Evolutionary conservation across 495 filamentous ascomycete genomes (phyloP).

Genomic region (Xylaria scruposa): DNA sequence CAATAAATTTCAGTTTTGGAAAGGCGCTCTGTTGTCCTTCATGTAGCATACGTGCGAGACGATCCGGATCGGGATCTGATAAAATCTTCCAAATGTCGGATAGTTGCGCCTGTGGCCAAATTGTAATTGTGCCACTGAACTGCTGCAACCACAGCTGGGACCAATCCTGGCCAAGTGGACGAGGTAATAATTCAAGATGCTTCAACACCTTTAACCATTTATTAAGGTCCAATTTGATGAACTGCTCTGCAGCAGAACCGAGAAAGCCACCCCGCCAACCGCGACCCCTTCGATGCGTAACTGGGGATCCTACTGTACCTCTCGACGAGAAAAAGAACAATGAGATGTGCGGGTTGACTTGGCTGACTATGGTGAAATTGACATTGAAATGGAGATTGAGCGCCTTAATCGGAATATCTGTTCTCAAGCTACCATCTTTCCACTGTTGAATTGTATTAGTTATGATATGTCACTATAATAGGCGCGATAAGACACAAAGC

Average conservation of each 20-base stretch:
- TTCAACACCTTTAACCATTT: constrained; percentile 96
- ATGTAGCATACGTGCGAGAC: constrained; percentile 85
- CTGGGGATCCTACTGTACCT: constrained; percentile 87
- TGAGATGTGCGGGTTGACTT: constrained; percentile 98
- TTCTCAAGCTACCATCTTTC: constrained; percentile 94
- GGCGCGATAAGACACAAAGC: background rate
- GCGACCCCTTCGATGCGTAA: constrained; percentile 90
- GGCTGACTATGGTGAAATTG: constrained; percentile 93
- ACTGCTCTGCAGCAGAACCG: constrained; percentile 89
- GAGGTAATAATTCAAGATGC: constrained; percentile 88
- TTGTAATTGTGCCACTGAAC: constrained; percentile 92
- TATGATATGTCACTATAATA: background rate
- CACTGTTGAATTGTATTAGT: constrained; percentile 70
- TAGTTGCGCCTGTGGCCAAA: constrained; percentile 80
- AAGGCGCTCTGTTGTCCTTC: constrained; percentile 86
- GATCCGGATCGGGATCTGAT: constrained; percentile 74
- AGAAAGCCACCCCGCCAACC: constrained; percentile 97
- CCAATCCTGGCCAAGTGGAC: constrained; percentile 96
- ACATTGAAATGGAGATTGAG: constrained; percentile 97
- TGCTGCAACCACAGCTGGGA: constrained; percentile 92
- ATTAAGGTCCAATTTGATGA: constrained; percentile 90
- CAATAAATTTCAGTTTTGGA: constrained; percentile 88
- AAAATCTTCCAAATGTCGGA: constrained; percentile 88
- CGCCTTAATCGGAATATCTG: constrained; percentile 92
- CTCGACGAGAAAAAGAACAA: constrained; percentile 97